These are phyloP conservation scores for Terana coerulea DNA, from an alignment of 768 basidiomycete genomes.

Conservation along the genomic window DNA sequence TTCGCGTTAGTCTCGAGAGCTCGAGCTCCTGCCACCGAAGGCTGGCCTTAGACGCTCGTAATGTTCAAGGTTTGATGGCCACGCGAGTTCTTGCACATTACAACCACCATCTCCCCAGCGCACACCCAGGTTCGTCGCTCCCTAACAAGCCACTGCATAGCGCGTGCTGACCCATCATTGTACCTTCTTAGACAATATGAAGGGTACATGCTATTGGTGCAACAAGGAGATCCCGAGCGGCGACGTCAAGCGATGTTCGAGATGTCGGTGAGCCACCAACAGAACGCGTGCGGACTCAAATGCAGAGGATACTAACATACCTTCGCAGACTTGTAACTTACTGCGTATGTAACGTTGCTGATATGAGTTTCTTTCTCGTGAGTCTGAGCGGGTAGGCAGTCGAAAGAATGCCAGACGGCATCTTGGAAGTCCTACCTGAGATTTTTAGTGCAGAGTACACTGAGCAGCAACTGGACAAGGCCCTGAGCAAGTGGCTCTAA, in stretches of 20 bases:
- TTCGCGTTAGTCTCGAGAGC: no score
- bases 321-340: no score
- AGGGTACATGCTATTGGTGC: conserved; percentile 1
- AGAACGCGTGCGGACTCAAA: background rate
- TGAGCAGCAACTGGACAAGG: conserved; percentile 1
- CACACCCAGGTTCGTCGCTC: no score
- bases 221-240: conserved; percentile 4
- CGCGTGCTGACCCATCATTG: no score
- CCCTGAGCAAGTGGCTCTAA: conserved; percentile 1
- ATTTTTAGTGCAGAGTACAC: background rate
- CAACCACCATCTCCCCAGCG: no score
- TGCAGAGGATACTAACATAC: no score
- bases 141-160: no score
- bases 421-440: background rate
- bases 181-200: background rate
- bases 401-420: conserved; percentile 3
- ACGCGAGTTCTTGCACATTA: no score
- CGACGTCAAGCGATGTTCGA: conserved; percentile 2
- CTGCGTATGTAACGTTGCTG: no score
- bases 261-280: conserved; percentile 3
- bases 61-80: no score
- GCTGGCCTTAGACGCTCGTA: no score
- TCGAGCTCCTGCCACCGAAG: no score
- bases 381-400: background rate
- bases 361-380: background rate